Conservation (phyloP, 495 filamentous ascomycete species). For the Chaetomium fimeti region DNA sequence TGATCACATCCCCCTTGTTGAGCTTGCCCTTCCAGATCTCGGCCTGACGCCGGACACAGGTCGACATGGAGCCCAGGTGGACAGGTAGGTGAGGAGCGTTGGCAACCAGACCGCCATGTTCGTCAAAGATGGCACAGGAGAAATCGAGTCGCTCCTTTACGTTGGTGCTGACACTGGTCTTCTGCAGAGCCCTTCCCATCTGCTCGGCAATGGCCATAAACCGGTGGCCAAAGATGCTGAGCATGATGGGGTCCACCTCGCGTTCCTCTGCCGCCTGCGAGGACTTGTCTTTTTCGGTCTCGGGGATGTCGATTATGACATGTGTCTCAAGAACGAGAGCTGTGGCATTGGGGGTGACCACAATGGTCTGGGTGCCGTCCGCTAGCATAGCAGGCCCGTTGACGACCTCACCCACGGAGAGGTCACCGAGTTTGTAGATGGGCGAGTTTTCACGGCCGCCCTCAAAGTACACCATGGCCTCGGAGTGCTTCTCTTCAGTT, state of each 20-base stretch:
- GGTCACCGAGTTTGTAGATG: conserved; percentile 78
- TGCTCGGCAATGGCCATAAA: conserved; percentile 99
- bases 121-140: conserved; percentile 92
- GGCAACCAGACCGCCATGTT: conserved; percentile 85
- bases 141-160: conserved; percentile 98
- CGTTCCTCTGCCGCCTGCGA: conserved; percentile 47
- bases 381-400: conserved; percentile 87
- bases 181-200: conserved; percentile 93
- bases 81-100: conserved; percentile 95
- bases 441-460: conserved; percentile 74
- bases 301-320: conserved; percentile 67
- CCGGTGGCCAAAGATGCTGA: conserved; percentile 92
- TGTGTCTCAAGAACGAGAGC: conserved; percentile 73
- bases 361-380: conserved; percentile 93
- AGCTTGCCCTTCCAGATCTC: conserved; percentile 89
- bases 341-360: conserved; percentile 76
- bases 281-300: conserved; percentile 50
- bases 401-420: conserved; percentile 73
- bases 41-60: conserved; percentile 89
- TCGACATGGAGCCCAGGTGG: conserved; percentile 89
- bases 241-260: conserved; percentile 79
- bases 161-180: conserved; percentile 96
- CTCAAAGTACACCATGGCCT: conserved; percentile 67
- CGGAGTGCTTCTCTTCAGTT: conserved; percentile 56
- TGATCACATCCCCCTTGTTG: conserved; percentile 87